These are phyloP conservation scores for Plasmodium gallinaceum DNA, from an alignment of 169 alveolate species.

Conservation along the genomic window DNA sequence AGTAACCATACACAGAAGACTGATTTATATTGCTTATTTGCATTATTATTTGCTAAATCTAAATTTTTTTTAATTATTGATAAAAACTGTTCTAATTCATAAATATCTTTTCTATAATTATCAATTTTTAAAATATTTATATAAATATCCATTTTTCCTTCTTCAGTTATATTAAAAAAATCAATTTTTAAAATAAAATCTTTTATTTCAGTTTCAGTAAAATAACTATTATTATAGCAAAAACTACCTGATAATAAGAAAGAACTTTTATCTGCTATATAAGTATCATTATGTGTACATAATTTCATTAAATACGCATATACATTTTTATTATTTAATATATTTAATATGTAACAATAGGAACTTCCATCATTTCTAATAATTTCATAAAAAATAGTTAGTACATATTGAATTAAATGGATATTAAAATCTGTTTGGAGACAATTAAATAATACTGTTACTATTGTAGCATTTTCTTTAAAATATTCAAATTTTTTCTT, in stretches of 20 bases:
- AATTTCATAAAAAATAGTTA: constrained; percentile 76
- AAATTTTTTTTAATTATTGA: constrained; percentile 76
- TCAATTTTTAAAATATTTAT: constrained; percentile 77
- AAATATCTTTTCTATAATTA: constrained; percentile 75
- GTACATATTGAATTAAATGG: constrained; percentile 76
- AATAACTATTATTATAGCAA: constrained; percentile 73
- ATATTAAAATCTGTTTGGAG: constrained; percentile 67
- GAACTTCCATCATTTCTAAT: constrained; percentile 79
- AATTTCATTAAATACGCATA: constrained; percentile 64
- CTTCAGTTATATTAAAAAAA: constrained; percentile 75
- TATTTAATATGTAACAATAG: constrained; percentile 69
- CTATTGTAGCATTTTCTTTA: constrained; percentile 55
- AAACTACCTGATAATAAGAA: constrained; percentile 73
- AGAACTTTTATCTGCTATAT: constrained; percentile 76
- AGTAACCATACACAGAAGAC: constrained; percentile 84
- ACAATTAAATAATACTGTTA: constrained; percentile 61
- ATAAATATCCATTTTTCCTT: constrained; percentile 77
- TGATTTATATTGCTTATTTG: constrained; percentile 84
- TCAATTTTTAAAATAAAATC: constrained; percentile 77
- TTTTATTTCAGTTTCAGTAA: constrained; percentile 70
- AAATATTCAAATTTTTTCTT: constrained; percentile 73
- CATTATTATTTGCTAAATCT: constrained; percentile 55
- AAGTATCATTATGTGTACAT: constrained; percentile 74
- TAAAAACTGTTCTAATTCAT: constrained; percentile 75
- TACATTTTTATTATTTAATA: constrained; percentile 39